Evolutionary conservation across 345 rosid genomes (phyloP).

Genomic region (Gossypium rotundifolium): DNA sequence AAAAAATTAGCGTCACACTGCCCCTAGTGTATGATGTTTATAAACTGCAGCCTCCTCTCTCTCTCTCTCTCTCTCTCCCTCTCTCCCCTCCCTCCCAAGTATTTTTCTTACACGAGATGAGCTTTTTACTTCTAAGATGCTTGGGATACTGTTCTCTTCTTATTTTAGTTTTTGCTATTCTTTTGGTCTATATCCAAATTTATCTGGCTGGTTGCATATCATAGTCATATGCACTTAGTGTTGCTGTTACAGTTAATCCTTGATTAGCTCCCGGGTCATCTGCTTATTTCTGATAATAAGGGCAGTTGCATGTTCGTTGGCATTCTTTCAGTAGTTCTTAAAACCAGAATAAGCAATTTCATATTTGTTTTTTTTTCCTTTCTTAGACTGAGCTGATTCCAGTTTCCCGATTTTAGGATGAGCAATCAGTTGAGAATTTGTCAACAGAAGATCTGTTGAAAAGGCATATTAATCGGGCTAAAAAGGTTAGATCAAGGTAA

Average conservation of each 20-base stretch:
- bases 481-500: slow-evolving; percentile 70
- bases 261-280: not conserved
- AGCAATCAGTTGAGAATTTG: slow-evolving; percentile 43
- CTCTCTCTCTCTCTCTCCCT: no score
- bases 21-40: not conserved
- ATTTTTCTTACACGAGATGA: not conserved
- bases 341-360: not conserved
- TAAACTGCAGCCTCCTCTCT: not conserved
- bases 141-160: not conserved
- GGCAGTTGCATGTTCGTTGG: not conserved
- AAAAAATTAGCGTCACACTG: not conserved
- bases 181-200: not conserved
- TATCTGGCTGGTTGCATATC: not conserved
- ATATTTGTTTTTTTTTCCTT: not conserved
- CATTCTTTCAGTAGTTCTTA: not conserved
- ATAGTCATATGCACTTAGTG: not conserved
- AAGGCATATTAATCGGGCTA: slow-evolving; percentile 62
- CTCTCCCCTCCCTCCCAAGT: not conserved
- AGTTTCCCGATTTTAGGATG: slow-evolving; percentile 40
- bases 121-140: not conserved
- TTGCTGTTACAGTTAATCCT: not conserved
- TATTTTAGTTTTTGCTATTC: not conserved
- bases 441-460: slow-evolving; percentile 61
- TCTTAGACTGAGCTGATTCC: slow-evolving; percentile 8
- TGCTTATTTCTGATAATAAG: not conserved